Percentiles rank a stretch among this genome's conserved stretches.
Evolutionary conservation across 805 yeast genomes (phyloP).

Genomic region (Yarrowia sp.): DNA sequence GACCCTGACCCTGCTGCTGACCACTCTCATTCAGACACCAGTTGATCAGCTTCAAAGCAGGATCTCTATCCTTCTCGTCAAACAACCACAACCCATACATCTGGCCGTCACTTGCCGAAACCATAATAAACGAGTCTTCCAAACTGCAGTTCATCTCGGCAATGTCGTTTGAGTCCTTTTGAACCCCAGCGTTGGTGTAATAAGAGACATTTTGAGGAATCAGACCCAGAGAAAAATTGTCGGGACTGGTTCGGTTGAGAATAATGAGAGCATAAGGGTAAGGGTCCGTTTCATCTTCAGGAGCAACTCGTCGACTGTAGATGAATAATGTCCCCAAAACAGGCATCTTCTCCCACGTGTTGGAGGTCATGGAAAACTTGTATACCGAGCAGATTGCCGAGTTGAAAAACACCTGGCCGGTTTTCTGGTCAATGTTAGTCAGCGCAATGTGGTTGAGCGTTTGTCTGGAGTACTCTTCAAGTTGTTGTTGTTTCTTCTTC

Average conservation of each 20-base stretch:
- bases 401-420: slow-evolving; percentile 39
- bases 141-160: slow-evolving; percentile 37
- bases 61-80: slow-evolving; percentile 36
- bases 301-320: slow-evolving; percentile 36
- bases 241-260: slow-evolving; percentile 37
- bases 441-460: slow-evolving; percentile 38
- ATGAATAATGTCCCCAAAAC: slow-evolving; percentile 42
- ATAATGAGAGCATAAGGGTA: slow-evolving; percentile 41
- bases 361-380: slow-evolving; percentile 36
- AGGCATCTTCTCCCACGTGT: slow-evolving; percentile 41
- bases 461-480: slow-evolving; percentile 26
- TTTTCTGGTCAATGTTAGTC: slow-evolving; percentile 38
- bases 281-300: slow-evolving; percentile 28
- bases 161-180: slow-evolving; percentile 25
- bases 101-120: slow-evolving; percentile 35
- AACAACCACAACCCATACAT: slow-evolving; percentile 43
- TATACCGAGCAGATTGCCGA: slow-evolving; percentile 43
- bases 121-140: slow-evolving; percentile 40
- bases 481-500: slow-evolving; percentile 18
- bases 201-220: slow-evolving; percentile 33
- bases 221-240: slow-evolving; percentile 39
- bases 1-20: neutral
- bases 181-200: neutral
- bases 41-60: slow-evolving; percentile 32
- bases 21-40: slow-evolving; percentile 35